These are phyloP conservation scores for Pyrus bretschneideri DNA, from an alignment of 306 rosid species.

Conservation along the genomic window DNA sequence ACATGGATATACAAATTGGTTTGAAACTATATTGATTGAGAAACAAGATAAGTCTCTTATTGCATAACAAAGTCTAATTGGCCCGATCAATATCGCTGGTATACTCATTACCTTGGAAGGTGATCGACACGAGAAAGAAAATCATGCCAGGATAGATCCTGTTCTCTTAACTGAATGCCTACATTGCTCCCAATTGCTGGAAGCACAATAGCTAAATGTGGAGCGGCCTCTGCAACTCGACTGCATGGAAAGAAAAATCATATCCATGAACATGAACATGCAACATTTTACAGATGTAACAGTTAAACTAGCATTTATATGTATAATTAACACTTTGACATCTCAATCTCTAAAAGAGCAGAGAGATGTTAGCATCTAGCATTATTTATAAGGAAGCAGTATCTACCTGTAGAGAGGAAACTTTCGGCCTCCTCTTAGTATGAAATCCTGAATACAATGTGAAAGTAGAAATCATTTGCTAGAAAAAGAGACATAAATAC, in stretches of 20 bases:
- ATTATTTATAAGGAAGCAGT: not conserved
- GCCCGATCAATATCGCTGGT: not conserved
- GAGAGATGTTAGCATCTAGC: not conserved
- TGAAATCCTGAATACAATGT: slow-evolving; percentile 70
- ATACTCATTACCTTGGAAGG: slow-evolving; percentile 35
- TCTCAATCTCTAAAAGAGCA: not conserved
- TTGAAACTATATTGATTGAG: not conserved
- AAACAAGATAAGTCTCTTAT: not conserved
- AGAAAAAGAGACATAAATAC: not conserved
- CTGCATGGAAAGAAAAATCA: slow-evolving; percentile 35
- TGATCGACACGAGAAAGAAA: slow-evolving; percentile 50
- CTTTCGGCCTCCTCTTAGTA: slow-evolving; percentile 69
- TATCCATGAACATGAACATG: not conserved
- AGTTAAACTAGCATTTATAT: not conserved
- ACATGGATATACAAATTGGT: not conserved
- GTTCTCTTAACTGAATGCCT: slow-evolving; percentile 49
- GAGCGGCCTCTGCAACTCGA: slow-evolving; percentile 63
- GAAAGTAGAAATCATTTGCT: slow-evolving; percentile 9
- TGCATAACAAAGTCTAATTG: not conserved
- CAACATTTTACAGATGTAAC: not conserved
- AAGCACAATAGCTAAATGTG: slow-evolving; percentile 62
- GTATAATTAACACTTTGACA: not conserved
- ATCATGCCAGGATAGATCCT: slow-evolving; percentile 58
- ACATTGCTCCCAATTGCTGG: slow-evolving; percentile 54
- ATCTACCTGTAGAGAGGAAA: slow-evolving; percentile 77